Conservation (phyloP, 2,329 filamentous ascomycete species). For the Stenocarpella maydis region DNA sequence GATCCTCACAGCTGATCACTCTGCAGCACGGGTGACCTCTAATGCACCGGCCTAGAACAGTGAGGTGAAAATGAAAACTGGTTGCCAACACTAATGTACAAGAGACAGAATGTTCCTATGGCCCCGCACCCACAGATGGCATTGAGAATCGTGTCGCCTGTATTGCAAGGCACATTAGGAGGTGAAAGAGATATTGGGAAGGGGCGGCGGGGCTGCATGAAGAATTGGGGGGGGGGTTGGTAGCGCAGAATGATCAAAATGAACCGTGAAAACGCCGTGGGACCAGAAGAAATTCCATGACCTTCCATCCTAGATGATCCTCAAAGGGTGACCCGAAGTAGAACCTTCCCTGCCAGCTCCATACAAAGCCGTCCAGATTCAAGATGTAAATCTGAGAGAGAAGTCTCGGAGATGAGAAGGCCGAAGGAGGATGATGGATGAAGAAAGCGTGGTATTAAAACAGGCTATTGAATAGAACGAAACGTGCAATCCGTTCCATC, state of each 20-base stretch:
- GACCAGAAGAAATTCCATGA: slow-evolving; percentile 11
- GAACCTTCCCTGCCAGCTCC: background rate
- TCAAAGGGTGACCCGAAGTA: background rate
- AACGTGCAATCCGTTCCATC: background rate
- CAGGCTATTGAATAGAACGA: background rate
- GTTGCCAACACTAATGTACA: slow-evolving; percentile 24
- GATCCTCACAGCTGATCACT: background rate
- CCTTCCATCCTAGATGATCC: slow-evolving; percentile 6
- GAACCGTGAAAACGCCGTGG: slow-evolving; percentile 4
- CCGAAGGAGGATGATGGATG: background rate
- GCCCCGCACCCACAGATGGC: background rate
- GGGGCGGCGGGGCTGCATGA: too few species aligned
- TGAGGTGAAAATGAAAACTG: background rate
- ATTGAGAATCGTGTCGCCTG: background rate
- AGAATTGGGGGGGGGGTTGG: too few species aligned
- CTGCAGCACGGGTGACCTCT: background rate
- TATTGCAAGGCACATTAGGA: slow-evolving; percentile 15
- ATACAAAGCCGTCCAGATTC: slow-evolving; percentile 2
- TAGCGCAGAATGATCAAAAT: background rate
- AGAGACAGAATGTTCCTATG: background rate
- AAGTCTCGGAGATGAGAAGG: background rate
- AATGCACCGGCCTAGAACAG: background rate
- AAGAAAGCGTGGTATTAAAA: slow-evolving; percentile 7
- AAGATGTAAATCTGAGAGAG: background rate
- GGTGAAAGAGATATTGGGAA: background rate